Percentiles rank a stretch among this genome's conserved stretches.
Conservation (phyloP, 2,329 filamentous ascomycete species). For the Fusarium sp. region DNA sequence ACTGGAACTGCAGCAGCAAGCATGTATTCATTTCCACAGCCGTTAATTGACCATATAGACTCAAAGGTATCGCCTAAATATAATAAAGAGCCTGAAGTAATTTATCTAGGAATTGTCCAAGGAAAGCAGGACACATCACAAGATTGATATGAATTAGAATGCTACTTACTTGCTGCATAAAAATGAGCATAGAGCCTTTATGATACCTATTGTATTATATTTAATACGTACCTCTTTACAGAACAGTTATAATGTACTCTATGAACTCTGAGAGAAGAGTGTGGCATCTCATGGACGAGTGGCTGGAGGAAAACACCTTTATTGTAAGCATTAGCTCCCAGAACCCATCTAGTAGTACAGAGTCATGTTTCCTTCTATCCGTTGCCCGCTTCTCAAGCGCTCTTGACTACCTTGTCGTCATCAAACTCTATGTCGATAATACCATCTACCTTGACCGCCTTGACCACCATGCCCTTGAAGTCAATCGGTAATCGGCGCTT, state of each 20-base stretch:
- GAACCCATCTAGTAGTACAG: constrained; percentile 51
- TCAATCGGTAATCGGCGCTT: constrained; percentile 97
- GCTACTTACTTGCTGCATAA: too few species aligned
- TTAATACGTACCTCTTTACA: too few species aligned
- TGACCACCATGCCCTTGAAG: constrained; percentile 96
- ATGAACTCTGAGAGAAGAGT: background rate
- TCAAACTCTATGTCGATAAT: constrained; percentile 86
- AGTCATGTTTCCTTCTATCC: constrained; percentile 40
- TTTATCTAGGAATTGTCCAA: too few species aligned
- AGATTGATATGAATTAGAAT: too few species aligned
- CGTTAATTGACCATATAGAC: background rate
- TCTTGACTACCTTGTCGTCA: constrained; percentile 76
- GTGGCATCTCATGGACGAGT: background rate
- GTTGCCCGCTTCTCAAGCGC: constrained; percentile 55
- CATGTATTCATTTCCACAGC: constrained; percentile 6
- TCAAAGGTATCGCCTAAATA: too few species aligned
- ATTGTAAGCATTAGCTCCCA: constrained; percentile 40
- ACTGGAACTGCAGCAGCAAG: constrained; percentile 1
- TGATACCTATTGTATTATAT: too few species aligned
- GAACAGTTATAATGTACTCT: too few species aligned
- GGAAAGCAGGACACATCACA: too few species aligned
- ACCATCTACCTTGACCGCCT: constrained; percentile 94
- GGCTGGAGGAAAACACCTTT: constrained; percentile 38
- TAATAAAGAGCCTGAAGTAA: too few species aligned
- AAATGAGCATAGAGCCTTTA: too few species aligned